Conservation (phyloP, 2,329 filamentous ascomycete genomes). For the Botrytis hyacinthi region DNA sequence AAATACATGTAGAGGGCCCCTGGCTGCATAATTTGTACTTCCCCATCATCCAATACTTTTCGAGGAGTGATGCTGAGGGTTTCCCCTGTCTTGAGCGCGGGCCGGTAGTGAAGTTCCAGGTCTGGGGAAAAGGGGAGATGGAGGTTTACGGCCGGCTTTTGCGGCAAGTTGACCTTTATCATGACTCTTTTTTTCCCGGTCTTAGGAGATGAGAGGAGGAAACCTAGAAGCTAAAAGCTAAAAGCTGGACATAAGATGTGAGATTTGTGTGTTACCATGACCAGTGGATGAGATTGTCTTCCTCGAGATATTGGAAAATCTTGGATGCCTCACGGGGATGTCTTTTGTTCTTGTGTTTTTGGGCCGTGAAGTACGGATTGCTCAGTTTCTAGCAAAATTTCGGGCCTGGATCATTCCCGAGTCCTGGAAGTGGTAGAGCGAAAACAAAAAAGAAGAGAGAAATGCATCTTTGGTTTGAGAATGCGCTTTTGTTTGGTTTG, state of each 20-base stretch:
- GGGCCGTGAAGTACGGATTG: neutral
- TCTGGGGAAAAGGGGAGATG: neutral
- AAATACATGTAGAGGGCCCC: neutral
- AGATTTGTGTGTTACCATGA: constrained; percentile 3
- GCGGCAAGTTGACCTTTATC: neutral
- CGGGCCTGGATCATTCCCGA: neutral
- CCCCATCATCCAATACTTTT: constrained; percentile 7
- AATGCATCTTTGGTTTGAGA: constrained; percentile 4
- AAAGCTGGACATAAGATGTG: neutral
- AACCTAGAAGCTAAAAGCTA: neutral
- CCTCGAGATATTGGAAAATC: constrained; percentile 1
- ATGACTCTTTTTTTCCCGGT: neutral
- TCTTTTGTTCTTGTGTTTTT: neutral
- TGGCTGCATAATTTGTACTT: constrained; percentile 8
- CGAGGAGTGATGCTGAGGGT: neutral
- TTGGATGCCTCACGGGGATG: neutral
- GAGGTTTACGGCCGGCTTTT: neutral
- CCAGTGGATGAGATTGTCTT: neutral
- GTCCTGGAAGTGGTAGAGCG: neutral
- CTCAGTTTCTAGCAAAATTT: neutral
- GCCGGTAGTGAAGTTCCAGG: neutral
- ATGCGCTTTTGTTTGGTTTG: neutral
- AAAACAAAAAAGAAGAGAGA: neutral
- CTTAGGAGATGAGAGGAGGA: neutral
- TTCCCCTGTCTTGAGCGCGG: neutral